phyloP scores from a whole-genome alignment of 1,139 yeast species.

The Pneumocystis wakefieldiae region DNA sequence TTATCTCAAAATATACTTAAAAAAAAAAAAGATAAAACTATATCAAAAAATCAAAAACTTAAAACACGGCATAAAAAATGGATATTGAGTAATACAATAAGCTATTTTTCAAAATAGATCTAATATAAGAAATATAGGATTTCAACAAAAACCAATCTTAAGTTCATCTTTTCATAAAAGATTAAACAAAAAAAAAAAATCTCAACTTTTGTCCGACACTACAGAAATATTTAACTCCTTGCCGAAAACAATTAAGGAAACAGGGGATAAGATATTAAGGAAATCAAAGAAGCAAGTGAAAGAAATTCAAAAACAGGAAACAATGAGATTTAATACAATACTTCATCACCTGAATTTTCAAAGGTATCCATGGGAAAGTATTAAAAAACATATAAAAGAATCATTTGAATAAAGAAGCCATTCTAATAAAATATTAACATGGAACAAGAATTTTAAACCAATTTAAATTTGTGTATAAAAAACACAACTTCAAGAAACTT shows the following conservation, averaged over 20 bases:
- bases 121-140: neutral
- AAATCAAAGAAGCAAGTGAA: neutral
- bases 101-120: neutral
- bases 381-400: neutral
- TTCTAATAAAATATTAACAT: neutral
- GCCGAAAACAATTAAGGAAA: neutral
- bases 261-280: neutral
- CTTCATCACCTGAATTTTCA: neutral
- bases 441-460: neutral
- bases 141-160: neutral
- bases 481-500: neutral
- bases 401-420: neutral
- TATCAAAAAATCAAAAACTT: neutral
- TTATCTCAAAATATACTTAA: neutral
- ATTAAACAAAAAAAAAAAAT: neutral
- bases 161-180: neutral
- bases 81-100: neutral
- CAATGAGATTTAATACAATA: neutral
- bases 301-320: neutral
- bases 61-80: neutral
- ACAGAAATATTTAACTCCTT: neutral
- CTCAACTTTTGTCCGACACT: neutral
- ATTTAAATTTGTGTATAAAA: neutral
- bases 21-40: neutral
- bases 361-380: neutral